Percentiles rank a stretch among this genome's conserved stretches.
phyloP scores from a whole-genome alignment of 2,329 filamentous ascomycete genomes.

The Xylaria sp. region DNA sequence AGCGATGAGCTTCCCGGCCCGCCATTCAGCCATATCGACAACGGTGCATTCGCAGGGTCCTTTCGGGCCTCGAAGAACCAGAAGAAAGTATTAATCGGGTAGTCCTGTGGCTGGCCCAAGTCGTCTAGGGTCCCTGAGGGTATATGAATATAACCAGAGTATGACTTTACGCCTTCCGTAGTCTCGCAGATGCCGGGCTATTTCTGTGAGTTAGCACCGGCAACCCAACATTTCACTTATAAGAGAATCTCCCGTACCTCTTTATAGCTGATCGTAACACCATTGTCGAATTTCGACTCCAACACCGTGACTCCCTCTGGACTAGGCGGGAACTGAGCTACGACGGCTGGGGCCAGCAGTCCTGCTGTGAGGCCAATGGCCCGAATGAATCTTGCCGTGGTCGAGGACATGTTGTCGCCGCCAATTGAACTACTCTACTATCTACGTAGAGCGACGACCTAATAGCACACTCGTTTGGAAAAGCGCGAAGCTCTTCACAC shows the following conservation, averaged over 20 bases:
- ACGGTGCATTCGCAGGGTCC: constrained; percentile 46
- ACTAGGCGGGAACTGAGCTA: constrained; percentile 46
- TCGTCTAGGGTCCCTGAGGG: constrained; percentile 54
- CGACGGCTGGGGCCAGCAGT: constrained; percentile 32
- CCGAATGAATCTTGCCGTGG: constrained; percentile 21
- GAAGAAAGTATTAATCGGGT: constrained; percentile 58
- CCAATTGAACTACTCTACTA: constrained; percentile 9
- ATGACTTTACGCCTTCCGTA: constrained; percentile 67
- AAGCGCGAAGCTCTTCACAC: constrained; percentile 10
- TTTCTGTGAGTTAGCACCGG: constrained; percentile 13
- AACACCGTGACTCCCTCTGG: constrained; percentile 57
- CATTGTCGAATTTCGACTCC: constrained; percentile 64
- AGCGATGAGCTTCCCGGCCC: constrained; percentile 68
- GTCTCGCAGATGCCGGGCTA: constrained; percentile 66
- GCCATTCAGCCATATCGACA: constrained; percentile 69
- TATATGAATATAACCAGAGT: constrained; percentile 68
- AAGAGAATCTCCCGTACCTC: constrained; percentile 46
- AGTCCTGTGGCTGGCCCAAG: constrained; percentile 57
- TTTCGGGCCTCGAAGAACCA: constrained; percentile 52
- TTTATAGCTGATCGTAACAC: constrained; percentile 70
- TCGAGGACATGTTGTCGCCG: constrained; percentile 27
- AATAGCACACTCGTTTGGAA: constrained; percentile 4
- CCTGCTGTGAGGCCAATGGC: constrained; percentile 27
- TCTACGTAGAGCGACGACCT: not conserved
- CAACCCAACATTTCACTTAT: not conserved